These are phyloP conservation scores for Wickerhamiella pararugosa DNA, from an alignment of 1,139 yeast genomes.

Conservation along the genomic window DNA sequence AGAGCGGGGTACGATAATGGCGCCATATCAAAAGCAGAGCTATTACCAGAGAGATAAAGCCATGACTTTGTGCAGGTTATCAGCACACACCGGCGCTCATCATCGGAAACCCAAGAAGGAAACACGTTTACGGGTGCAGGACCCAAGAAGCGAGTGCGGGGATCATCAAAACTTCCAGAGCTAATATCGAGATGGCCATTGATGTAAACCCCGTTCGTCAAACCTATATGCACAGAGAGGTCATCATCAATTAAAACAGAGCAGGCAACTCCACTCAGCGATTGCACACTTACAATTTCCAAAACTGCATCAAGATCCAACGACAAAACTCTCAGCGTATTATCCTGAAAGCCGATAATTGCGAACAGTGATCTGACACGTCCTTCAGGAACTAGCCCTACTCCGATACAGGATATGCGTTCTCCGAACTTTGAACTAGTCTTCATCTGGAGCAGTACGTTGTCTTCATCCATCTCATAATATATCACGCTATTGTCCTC, in stretches of 20 bases:
- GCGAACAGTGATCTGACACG: slow-evolving; percentile 40
- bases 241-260: slow-evolving; percentile 32
- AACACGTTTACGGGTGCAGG: slow-evolving; percentile 43
- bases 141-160: slow-evolving; percentile 64
- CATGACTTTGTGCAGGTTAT: slow-evolving; percentile 31
- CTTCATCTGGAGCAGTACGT: slow-evolving; percentile 55
- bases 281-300: slow-evolving; percentile 51
- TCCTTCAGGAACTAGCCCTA: slow-evolving; percentile 41
- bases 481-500: slow-evolving; percentile 66
- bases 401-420: slow-evolving; percentile 36
- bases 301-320: slow-evolving; percentile 48
- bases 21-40: slow-evolving; percentile 19
- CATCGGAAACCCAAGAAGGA: slow-evolving; percentile 19
- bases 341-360: slow-evolving; percentile 59
- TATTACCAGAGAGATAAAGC: slow-evolving; percentile 24
- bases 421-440: slow-evolving; percentile 43
- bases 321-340: slow-evolving; percentile 55
- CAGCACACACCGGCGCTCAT: slow-evolving; percentile 22
- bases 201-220: slow-evolving; percentile 68
- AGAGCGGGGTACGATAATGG: slow-evolving; percentile 24
- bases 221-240: slow-evolving; percentile 53
- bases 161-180: slow-evolving; percentile 52
- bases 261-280: slow-evolving; percentile 43
- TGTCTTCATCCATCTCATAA: slow-evolving; percentile 60
- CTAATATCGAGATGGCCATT: slow-evolving; percentile 41